Evolutionary conservation across 2,329 filamentous ascomycete species (phyloP).

Genomic region (Ophiostoma montium): DNA sequence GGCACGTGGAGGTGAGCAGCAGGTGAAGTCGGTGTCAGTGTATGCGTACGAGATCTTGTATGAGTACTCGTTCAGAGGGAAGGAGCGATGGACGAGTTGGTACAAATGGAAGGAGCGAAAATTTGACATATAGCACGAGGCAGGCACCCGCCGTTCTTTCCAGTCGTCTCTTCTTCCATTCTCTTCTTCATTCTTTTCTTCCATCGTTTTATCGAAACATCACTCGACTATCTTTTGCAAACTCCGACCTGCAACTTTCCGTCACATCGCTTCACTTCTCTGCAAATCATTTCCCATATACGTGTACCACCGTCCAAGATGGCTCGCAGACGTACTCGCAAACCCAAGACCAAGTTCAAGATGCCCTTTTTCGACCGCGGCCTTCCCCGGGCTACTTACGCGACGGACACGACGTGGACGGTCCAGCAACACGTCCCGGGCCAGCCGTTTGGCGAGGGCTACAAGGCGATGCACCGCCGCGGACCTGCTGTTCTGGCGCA

Average conservation of each 20-base stretch:
- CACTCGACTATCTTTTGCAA: no score
- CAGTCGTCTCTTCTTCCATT: not conserved
- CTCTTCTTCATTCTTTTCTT: no score
- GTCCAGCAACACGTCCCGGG: slow-evolving; percentile 6
- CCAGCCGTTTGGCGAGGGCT: slow-evolving; percentile 12
- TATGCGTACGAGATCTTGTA: no score
- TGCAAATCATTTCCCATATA: not conserved
- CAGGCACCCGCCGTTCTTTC: not conserved
- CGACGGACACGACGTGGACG: not conserved
- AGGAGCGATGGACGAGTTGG: not conserved
- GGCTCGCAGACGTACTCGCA: not conserved
- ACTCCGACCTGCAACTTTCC: no score
- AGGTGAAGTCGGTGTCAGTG: no score
- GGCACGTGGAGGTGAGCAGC: not conserved
- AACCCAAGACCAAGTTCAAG: slow-evolving; percentile 4
- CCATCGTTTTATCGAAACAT: no score
- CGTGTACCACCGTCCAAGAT: not conserved
- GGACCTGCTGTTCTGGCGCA: slow-evolving; percentile 1
- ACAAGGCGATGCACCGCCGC: slow-evolving; percentile 7
- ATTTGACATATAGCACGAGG: not conserved
- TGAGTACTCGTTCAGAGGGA: no score
- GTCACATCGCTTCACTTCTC: no score
- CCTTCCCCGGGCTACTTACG: slow-evolving; percentile 5
- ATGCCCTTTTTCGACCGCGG: slow-evolving; percentile 5
- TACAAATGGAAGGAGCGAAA: not conserved